Evolutionary conservation across 2,329 filamentous ascomycete species (phyloP).

Genomic region (Pestalotiopsis sp.): DNA sequence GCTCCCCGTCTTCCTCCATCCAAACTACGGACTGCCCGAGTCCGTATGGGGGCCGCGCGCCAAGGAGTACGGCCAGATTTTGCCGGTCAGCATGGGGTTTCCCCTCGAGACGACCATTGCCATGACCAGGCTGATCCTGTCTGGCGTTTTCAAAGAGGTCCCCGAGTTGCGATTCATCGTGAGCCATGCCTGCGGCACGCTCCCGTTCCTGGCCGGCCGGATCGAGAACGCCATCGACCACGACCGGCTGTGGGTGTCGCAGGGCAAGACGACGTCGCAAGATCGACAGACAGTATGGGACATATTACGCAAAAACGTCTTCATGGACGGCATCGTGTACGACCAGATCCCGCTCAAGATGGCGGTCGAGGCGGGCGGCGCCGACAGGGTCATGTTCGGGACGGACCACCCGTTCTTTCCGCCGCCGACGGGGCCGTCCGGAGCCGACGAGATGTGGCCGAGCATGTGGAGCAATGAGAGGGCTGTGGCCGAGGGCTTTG

Average conservation of each 20-base stretch:
- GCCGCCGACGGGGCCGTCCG: constrained; percentile 62
- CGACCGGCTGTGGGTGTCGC: constrained; percentile 71
- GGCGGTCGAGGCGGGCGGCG: constrained; percentile 67
- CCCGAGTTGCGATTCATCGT: constrained; percentile 71
- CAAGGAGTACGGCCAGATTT: constrained; percentile 79
- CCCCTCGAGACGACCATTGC: constrained; percentile 92
- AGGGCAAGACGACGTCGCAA: constrained; percentile 54
- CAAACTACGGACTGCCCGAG: constrained; percentile 77
- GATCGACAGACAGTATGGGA: constrained; percentile 54
- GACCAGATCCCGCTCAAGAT: constrained; percentile 72
- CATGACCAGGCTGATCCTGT: constrained; percentile 82
- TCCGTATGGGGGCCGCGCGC: constrained; percentile 76
- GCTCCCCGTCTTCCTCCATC: constrained; percentile 64
- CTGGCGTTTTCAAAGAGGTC: constrained; percentile 80
- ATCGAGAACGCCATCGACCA: constrained; percentile 87
- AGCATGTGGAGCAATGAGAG: constrained; percentile 62
- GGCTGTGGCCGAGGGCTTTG: constrained; percentile 28
- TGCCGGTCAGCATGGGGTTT: constrained; percentile 83
- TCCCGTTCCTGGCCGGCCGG: constrained; percentile 84
- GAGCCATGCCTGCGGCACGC: constrained; percentile 84
- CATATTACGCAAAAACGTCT: constrained; percentile 71
- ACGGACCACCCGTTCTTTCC: constrained; percentile 86
- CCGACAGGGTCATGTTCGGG: constrained; percentile 75
- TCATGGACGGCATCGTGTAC: constrained; percentile 85
- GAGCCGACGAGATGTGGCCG: constrained; percentile 60